phyloP scores from a whole-genome alignment of 495 filamentous ascomycete species.

The Choiromyces venosus region DNA sequence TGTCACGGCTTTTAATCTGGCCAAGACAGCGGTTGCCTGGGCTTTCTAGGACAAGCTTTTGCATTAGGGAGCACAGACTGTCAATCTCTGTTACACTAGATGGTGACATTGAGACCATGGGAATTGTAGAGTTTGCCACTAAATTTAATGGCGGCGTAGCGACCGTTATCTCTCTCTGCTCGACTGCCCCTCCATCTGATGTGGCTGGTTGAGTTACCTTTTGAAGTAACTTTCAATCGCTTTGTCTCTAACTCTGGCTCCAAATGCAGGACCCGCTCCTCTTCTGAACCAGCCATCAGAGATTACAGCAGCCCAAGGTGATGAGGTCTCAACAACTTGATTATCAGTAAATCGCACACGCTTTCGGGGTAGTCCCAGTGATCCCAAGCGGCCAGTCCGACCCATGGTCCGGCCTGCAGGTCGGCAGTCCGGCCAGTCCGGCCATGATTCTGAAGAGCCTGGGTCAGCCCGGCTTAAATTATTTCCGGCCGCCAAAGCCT shows the following conservation, averaged over 20 bases:
- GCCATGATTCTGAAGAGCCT: no score
- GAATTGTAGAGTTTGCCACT: no score
- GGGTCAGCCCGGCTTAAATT: no score
- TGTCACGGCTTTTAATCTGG: background rate
- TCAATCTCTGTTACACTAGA: conserved; percentile 5
- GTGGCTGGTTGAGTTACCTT: background rate
- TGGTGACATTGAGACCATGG: background rate
- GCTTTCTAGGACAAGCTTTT: background rate
- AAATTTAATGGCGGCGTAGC: no score
- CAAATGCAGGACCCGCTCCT: background rate
- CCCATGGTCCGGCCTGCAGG: no score
- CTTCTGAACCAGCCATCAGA: no score
- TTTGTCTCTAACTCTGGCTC: background rate
- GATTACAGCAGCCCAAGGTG: no score
- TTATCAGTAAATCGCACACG: background rate
- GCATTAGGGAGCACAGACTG: conserved; percentile 10
- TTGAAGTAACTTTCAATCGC: background rate
- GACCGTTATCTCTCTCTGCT: no score
- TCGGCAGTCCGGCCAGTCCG: no score
- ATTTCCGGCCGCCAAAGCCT: no score
- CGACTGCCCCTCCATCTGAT: background rate
- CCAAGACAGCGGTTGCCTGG: background rate
- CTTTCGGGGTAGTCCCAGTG: background rate
- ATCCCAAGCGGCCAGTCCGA: no score
- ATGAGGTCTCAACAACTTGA: background rate